phyloP scores from a whole-genome alignment of 257 asterid species.

The Solanum raphanifolium region DNA sequence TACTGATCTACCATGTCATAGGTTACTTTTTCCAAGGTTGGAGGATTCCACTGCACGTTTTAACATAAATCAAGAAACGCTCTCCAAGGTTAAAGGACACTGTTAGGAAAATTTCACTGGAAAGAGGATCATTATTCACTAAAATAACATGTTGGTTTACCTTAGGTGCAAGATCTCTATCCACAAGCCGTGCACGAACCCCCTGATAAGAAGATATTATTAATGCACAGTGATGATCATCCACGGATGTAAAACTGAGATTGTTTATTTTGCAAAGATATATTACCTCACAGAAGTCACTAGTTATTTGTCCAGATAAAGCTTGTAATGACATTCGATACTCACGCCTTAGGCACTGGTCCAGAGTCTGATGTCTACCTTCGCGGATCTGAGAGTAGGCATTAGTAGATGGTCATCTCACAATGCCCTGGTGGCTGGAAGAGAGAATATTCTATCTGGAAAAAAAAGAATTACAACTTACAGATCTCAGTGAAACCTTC shows the following conservation, averaged over 20 bases:
- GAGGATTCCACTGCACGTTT: constrained; percentile 88
- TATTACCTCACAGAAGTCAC: constrained; percentile 72
- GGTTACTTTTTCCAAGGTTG: constrained; percentile 68
- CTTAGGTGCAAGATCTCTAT: constrained; percentile 77
- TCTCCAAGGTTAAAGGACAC: background rate
- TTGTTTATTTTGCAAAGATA: background rate
- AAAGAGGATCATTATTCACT: background rate
- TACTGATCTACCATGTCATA: constrained; percentile 85
- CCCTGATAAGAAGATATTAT: constrained; percentile 37
- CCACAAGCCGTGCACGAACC: constrained; percentile 69
- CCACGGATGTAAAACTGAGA: background rate
- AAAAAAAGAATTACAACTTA: constrained; percentile 25
- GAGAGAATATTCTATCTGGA: background rate
- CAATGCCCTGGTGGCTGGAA: background rate
- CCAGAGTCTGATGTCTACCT: constrained; percentile 86
- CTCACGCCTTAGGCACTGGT: constrained; percentile 83
- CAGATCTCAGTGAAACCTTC: constrained; percentile 91
- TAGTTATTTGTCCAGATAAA: constrained; percentile 42
- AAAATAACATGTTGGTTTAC: constrained; percentile 20
- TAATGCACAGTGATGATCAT: background rate
- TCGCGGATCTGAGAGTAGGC: constrained; percentile 61
- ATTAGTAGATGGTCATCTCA: background rate
- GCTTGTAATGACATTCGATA: constrained; percentile 87
- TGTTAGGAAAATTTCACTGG: background rate
- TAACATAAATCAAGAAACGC: background rate